Percentiles rank a stretch among this genome's conserved stretches.
Evolutionary conservation across 2,329 filamentous ascomycete species (phyloP).

Genomic region (Fusarium ramigenum): DNA sequence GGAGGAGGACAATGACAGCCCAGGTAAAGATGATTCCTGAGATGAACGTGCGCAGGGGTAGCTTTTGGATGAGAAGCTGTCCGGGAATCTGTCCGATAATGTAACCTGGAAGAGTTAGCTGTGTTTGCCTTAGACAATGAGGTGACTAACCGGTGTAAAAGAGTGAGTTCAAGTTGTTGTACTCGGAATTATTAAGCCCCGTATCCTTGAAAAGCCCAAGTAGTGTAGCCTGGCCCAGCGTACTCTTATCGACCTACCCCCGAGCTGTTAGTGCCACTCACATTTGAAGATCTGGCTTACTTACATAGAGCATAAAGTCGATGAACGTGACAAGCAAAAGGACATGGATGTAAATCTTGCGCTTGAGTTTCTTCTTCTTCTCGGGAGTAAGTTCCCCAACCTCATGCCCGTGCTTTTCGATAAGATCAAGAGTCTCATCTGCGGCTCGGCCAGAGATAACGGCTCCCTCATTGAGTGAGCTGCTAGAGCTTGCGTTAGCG

Average conservation of each 20-base stretch:
- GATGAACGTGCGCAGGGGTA: background rate
- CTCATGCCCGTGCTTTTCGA: background rate
- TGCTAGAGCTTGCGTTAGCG: background rate
- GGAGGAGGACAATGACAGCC: background rate
- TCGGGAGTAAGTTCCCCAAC: background rate
- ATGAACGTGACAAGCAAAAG: background rate
- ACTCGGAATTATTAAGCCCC: background rate
- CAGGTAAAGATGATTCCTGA: background rate
- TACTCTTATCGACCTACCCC: background rate
- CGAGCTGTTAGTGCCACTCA: accelerated
- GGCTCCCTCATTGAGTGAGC: background rate
- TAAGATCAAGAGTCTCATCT: background rate
- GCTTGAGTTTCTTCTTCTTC: background rate
- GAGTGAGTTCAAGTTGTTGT: slow-evolving; percentile 1
- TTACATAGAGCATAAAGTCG: slow-evolving; percentile 3
- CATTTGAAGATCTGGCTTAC: accelerated
- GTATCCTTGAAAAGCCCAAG: background rate
- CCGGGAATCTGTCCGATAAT: background rate
- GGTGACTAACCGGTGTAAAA: background rate
- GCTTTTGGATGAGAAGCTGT: background rate
- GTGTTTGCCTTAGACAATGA: accelerated
- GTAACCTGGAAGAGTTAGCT: background rate
- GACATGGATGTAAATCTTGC: slow-evolving; percentile 1
- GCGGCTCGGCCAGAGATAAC: background rate
- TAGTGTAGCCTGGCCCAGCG: background rate